A percentile compares a stretch with the other conserved stretches of the same genome.
These are phyloP conservation scores for Begonia peltatifolia DNA, from an alignment of 306 rosid species.

Conservation along the genomic window DNA sequence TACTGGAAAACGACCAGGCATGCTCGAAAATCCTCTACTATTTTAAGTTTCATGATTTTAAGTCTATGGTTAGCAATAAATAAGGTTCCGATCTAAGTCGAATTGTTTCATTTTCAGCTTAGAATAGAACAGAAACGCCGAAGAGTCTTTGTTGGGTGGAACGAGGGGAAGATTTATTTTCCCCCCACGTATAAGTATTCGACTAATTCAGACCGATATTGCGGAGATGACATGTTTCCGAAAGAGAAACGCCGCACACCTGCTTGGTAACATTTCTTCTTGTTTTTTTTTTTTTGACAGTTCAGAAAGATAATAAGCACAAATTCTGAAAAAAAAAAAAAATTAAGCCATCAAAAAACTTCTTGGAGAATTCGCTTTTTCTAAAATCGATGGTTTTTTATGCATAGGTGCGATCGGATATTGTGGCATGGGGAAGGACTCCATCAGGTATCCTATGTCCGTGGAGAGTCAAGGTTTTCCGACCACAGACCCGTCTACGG, in stretches of 20 bases:
- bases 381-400: conserved; percentile 14
- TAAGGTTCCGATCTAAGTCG: conserved; percentile 8
- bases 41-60: conserved; percentile 6
- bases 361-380: conserved; percentile 2
- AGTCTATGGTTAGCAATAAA: not conserved
- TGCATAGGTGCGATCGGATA: conserved; percentile 86
- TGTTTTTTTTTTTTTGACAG: no score
- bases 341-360: no score
- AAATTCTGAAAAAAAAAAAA: no score
- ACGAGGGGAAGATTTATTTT: conserved; percentile 92
- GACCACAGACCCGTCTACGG: conserved; percentile 97
- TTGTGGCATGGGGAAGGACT: conserved; percentile 98
- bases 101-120: conserved; percentile 39
- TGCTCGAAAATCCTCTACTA: conserved; percentile 2
- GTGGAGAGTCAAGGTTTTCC: conserved; percentile 89
- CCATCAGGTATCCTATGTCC: conserved; percentile 82
- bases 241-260: conserved; percentile 96
- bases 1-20: conserved; percentile 95
- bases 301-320: no score
- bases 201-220: conserved; percentile 90
- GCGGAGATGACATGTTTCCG: conserved; percentile 89
- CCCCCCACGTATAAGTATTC: conserved; percentile 99
- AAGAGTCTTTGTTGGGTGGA: conserved; percentile 79
- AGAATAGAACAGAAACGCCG: conserved; percentile 89
- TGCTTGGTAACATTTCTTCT: conserved; percentile 63